phyloP scores from a whole-genome alignment of 345 rosid species.

The Dovyalis caffra region DNA sequence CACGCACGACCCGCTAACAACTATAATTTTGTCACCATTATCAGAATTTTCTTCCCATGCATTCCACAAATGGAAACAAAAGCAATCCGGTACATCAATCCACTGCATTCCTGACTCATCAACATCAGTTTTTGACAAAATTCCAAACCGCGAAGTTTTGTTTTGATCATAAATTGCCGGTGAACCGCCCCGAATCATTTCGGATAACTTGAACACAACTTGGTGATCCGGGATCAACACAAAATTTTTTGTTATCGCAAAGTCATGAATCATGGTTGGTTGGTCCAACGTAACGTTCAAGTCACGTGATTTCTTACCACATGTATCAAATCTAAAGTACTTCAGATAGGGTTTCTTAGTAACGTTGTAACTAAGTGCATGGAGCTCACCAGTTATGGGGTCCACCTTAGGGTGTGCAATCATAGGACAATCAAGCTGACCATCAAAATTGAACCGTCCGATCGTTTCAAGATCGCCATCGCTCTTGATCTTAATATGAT shows the following conservation, averaged over 20 bases:
- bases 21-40: conserved; percentile 37
- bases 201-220: conserved; percentile 65
- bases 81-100: conserved; percentile 56
- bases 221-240: conserved; percentile 73
- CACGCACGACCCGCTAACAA: conserved; percentile 71
- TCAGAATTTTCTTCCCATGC: conserved; percentile 65
- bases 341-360: conserved; percentile 52
- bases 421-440: conserved; percentile 55
- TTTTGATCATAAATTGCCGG: conserved; percentile 51
- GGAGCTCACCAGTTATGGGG: conserved; percentile 55
- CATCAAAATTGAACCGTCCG: conserved; percentile 53
- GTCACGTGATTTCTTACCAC: conserved; percentile 52
- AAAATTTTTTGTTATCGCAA: conserved; percentile 52
- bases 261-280: conserved; percentile 76
- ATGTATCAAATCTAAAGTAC: conserved; percentile 48
- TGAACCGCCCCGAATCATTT: conserved; percentile 74
- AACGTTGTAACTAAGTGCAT: conserved; percentile 61
- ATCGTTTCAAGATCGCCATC: conserved; percentile 56
- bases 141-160: conserved; percentile 55
- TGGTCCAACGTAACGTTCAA: conserved; percentile 40
- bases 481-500: conserved; percentile 47
- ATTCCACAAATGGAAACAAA: conserved; percentile 76
- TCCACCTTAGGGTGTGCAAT: conserved; percentile 81
- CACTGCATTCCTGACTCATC: conserved; percentile 46
- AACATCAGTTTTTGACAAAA: conserved; percentile 40